These are phyloP conservation scores for Entoloma clypeatum DNA, from an alignment of 1,284 basidiomycete genomes.

Conservation along the genomic window DNA sequence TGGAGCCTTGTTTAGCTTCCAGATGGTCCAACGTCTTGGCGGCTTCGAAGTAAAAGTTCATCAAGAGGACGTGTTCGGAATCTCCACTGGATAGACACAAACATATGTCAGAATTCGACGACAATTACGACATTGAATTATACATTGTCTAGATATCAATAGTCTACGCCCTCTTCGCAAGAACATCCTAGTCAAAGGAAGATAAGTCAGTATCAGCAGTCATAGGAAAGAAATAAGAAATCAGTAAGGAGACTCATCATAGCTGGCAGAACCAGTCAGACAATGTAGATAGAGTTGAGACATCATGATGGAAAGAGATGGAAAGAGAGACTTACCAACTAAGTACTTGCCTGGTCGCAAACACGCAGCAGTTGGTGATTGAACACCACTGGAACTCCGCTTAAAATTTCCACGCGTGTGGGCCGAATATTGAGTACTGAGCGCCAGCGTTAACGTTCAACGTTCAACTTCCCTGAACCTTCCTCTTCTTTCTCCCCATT, in stretches of 20 bases:
- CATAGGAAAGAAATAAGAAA: slow-evolving; percentile 22
- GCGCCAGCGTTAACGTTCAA: slow-evolving; percentile 11
- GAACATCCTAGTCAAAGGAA: slow-evolving; percentile 14
- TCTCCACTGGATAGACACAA: slow-evolving; percentile 14
- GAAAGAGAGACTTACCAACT: slow-evolving; percentile 11
- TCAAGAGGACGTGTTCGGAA: slow-evolving; percentile 39
- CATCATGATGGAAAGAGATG: slow-evolving; percentile 37
- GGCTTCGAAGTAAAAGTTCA: slow-evolving; percentile 94
- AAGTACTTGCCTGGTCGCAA: too few relatives aligned
- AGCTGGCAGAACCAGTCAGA: slow-evolving; percentile 50
- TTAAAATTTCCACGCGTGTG: slow-evolving; percentile 20
- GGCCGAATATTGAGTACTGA: slow-evolving; percentile 8
- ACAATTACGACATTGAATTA: slow-evolving; percentile 12
- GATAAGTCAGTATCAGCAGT: slow-evolving; percentile 13
- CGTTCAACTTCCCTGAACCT: too few relatives aligned
- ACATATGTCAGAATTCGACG: slow-evolving; percentile 13
- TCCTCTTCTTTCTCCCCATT: too few relatives aligned
- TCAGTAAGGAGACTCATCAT: slow-evolving; percentile 42
- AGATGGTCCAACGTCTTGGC: slow-evolving; percentile 79
- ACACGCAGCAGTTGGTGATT: too few relatives aligned
- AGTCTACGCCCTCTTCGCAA: slow-evolving; percentile 8
- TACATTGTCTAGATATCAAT: slow-evolving; percentile 17
- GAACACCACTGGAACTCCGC: too few relatives aligned
- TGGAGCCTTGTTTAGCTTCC: slow-evolving; percentile 82
- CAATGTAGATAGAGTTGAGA: slow-evolving; percentile 81